phyloP scores from a whole-genome alignment of 2,329 filamentous ascomycete species.

The Mycosphaerella sp. region DNA sequence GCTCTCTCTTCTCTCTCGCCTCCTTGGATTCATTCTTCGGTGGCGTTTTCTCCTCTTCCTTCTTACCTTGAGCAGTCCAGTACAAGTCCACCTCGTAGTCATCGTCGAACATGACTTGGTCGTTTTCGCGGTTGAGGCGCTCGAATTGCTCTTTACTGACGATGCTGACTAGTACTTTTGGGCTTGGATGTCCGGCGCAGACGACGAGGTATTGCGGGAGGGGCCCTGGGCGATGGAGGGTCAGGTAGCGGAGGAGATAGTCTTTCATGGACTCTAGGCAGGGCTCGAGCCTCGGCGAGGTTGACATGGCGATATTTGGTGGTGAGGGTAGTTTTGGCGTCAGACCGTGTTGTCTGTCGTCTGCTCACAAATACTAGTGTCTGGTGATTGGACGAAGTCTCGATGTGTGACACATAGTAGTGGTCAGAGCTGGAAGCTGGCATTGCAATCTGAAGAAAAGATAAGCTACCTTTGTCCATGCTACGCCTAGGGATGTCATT shows the following conservation, averaged over 20 bases:
- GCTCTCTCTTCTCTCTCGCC: background rate
- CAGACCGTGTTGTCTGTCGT: too few species aligned
- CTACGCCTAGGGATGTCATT: too few species aligned
- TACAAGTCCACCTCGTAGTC: background rate
- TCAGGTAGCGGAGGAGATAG: background rate
- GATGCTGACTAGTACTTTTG: background rate
- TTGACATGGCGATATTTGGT: background rate
- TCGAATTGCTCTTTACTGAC: background rate
- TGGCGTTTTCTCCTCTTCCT: background rate
- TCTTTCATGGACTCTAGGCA: background rate
- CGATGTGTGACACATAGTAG: background rate
- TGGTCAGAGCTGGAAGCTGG: background rate
- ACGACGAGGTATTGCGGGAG: background rate
- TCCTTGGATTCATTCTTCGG: background rate
- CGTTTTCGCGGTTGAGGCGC: background rate
- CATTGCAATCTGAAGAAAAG: too few species aligned
- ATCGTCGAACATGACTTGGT: background rate
- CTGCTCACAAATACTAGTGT: too few species aligned
- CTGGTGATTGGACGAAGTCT: background rate
- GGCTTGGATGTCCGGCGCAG: background rate
- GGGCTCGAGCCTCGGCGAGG: background rate
- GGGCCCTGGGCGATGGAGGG: background rate
- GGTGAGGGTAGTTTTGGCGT: background rate
- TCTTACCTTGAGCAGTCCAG: background rate
- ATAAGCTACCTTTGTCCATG: too few species aligned